phyloP scores from a whole-genome alignment of 2,329 filamentous ascomycete genomes.

The Curvularia hawaiiensis region DNA sequence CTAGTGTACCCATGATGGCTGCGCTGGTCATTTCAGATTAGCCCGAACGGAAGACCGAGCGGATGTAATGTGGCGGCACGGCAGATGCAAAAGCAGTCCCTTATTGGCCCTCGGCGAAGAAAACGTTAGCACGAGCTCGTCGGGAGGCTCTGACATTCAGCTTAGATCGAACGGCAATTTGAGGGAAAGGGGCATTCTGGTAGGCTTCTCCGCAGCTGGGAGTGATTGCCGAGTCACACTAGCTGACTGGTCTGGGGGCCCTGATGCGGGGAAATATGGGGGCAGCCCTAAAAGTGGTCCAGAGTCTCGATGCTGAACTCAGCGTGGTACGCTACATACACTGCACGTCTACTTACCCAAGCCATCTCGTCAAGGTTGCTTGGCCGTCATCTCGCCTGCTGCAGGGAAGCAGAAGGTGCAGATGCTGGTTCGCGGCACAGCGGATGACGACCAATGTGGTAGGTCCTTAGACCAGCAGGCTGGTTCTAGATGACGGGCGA shows the following conservation, averaged over 20 bases:
- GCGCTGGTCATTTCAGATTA: not conserved
- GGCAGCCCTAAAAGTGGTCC: not conserved
- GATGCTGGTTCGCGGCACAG: not conserved
- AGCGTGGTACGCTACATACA: not conserved
- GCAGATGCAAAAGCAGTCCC: slow-evolving; percentile 3
- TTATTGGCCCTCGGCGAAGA: not conserved
- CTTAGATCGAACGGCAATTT: not conserved
- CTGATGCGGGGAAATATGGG: slow-evolving; percentile 17
- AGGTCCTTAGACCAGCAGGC: not conserved
- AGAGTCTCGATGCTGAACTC: not conserved
- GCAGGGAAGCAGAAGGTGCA: not conserved
- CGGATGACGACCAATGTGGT: not conserved
- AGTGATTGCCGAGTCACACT: slow-evolving; percentile 17
- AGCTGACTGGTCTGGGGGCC: slow-evolving; percentile 2
- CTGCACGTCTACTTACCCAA: not conserved
- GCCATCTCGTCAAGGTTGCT: not conserved
- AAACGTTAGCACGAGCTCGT: not conserved
- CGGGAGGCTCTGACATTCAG: not conserved
- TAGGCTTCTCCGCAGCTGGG: not conserved
- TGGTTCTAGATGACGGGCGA: not conserved
- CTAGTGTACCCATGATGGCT: slow-evolving; percentile 2
- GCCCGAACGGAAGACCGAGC: not conserved
- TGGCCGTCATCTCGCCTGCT: not conserved
- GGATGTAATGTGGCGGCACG: slow-evolving; percentile 3
- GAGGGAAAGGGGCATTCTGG: not conserved